phyloP scores from a whole-genome alignment of 1,139 yeast species.

The Sugiyamaella novakii region DNA sequence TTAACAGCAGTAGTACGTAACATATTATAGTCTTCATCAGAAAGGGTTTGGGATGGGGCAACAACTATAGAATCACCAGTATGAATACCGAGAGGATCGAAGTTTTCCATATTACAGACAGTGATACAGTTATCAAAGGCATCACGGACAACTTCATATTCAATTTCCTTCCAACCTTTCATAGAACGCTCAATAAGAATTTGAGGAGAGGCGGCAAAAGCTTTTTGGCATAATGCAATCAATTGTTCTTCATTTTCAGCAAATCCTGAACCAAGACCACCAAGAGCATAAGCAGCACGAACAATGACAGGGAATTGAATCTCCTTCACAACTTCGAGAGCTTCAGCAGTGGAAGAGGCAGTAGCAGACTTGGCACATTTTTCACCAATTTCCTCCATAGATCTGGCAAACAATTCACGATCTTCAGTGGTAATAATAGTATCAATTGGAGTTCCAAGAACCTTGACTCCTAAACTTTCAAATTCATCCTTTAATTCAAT shows the following conservation, averaged over 20 bases:
- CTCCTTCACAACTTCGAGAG: slow-evolving; percentile 76
- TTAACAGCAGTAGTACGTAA: slow-evolving; percentile 96
- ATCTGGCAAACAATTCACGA: slow-evolving; percentile 90
- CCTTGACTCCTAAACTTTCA: slow-evolving; percentile 87
- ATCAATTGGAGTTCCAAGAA: slow-evolving; percentile 93
- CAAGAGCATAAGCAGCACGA: slow-evolving; percentile 96
- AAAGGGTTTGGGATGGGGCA: slow-evolving; percentile 96
- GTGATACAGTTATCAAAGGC: slow-evolving; percentile 97
- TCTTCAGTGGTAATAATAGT: slow-evolving; percentile 97
- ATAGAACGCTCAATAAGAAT: slow-evolving; percentile 92
- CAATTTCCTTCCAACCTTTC: slow-evolving; percentile 99
- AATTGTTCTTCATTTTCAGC: slow-evolving; percentile 89
- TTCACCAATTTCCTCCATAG: slow-evolving; percentile 93
- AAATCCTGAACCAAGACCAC: slow-evolving; percentile 98
- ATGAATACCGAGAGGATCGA: slow-evolving; percentile 97
- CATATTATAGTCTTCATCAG: slow-evolving; percentile 98
- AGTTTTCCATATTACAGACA: slow-evolving; percentile 99
- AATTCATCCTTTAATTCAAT: slow-evolving; percentile 94
- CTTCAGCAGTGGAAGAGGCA: slow-evolving; percentile 76
- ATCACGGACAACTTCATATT: slow-evolving; percentile 98
- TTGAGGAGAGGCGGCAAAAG: slow-evolving; percentile 95
- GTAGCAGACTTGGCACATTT: slow-evolving; percentile 94
- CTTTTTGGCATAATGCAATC: slow-evolving; percentile 80
- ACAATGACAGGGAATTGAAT: slow-evolving; percentile 96
- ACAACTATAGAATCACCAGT: slow-evolving; percentile 99